Evolutionary conservation across 1,284 basidiomycete genomes (phyloP).

Genomic region (Heterobasidion parviporum): DNA sequence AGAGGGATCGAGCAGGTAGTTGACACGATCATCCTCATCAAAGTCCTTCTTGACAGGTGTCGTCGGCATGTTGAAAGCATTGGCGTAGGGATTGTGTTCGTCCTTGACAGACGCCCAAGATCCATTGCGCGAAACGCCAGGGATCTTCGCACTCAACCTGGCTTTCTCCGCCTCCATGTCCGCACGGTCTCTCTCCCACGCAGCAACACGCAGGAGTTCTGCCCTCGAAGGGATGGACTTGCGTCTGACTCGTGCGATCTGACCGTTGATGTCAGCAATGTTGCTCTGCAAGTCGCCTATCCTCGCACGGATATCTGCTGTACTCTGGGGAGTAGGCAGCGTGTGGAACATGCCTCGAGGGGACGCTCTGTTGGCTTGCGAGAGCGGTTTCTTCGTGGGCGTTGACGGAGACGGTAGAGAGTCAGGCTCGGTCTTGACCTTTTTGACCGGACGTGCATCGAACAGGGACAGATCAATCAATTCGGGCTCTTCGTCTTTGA

Average conservation of each 20-base stretch:
- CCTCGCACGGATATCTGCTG: constrained; percentile 16
- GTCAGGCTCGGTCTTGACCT: not conserved
- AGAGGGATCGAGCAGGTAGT: not conserved
- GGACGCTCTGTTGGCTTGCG: not conserved
- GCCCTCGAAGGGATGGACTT: constrained; percentile 22
- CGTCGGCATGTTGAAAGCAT: not conserved
- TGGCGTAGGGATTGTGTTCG: constrained; percentile 1
- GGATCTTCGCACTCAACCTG: constrained; percentile 10
- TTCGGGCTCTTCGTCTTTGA: not conserved
- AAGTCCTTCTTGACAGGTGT: not conserved
- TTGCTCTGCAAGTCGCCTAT: constrained; percentile 19
- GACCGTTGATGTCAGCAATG: constrained; percentile 16
- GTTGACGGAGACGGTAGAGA: not conserved
- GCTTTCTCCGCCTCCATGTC: constrained; percentile 18
- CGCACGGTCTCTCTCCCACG: constrained; percentile 12
- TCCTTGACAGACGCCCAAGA: not conserved
- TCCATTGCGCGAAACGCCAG: constrained; percentile 3
- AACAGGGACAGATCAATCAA: constrained; percentile 1
- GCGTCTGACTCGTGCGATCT: constrained; percentile 15
- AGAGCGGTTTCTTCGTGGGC: constrained; percentile 2
- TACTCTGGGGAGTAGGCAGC: not conserved
- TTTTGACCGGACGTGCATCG: not conserved
- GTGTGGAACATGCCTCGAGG: not conserved
- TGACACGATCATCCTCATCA: not conserved
- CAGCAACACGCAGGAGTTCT: constrained; percentile 21